Evolutionary conservation across 805 yeast genomes (phyloP), one percentile per base, ranked within the genome.

Genomic region (Cephaloascus fragrans): DNA sequence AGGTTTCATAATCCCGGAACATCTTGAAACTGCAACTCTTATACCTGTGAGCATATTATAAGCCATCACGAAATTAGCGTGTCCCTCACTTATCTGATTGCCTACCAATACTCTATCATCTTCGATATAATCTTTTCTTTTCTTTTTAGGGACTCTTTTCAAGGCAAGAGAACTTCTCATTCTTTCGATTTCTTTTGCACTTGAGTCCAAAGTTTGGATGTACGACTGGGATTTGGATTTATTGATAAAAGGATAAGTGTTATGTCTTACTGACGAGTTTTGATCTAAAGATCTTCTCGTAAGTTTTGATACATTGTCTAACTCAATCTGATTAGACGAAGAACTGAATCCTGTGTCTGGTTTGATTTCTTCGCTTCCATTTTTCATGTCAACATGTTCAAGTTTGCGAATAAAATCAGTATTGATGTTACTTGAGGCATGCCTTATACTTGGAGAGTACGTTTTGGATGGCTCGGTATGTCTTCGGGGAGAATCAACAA

Each of bases 41-140:
- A 93, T 93, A 2, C 99, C 98, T 0, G 97, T 89, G 41, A 94
- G 71, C 97, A 93, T 90, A 57, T 90, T 88, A 59, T 93, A 94
- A 1, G 97, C 98, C 69, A 90, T 79, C 19, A 88, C 85, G 51
- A 82, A 93, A 57, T 89, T 93, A 37, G 78, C 87, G 54, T 93
- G 97, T 34, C 96, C 97, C 59, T 93, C 97, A 45, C 82, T 74
- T 32, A 87, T 89, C 48, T 80, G 80, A 45, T 84, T 83, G 3
- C 95, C 95, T 10, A 84, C 80, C 34, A 80, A 57, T 3, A 80
- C 89, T 36, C 57, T 54, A 39, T 74, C 80, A 44, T 75, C 83
- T 37, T 72, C 75, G 18, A 59, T 44, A 32, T 59, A 53, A 14
- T 64, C 66, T 41, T 52, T 59, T 45, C 62, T 67, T 52, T 63